Evolutionary conservation across 2,329 filamentous ascomycete genomes (phyloP), one percentile per base, ranked within the genome.

Genomic region (Trichoderma guizhouense): DNA sequence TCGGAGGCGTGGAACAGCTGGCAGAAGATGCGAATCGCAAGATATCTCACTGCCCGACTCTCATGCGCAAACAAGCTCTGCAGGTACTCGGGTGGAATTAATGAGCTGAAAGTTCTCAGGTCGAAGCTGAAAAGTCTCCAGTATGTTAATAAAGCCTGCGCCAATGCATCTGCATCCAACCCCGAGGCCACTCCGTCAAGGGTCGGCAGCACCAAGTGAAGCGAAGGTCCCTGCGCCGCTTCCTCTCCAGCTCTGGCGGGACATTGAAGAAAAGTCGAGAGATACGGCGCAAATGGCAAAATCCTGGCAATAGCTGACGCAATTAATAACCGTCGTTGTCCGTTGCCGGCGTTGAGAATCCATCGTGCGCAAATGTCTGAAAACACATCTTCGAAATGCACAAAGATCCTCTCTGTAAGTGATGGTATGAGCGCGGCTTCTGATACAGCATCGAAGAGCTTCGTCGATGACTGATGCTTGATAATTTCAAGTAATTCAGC

Each of bases 51-150:
- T 18, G 88, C 83, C 72, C 82, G 83, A 75, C 87, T 85, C 61
- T 82, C 77, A 79, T 91, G 88, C 66, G 85, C 83, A 76, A 97
- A 92, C 14, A 97, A 84, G 34, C 82, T 82, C 81, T 94, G 90
- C 57, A 97, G 85, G 74, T 88, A 87, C 61, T 89, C 86, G 1
- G 92, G 90, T 43, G 89, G 88, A 39, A 94, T 86, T 76, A 90
- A 84, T 72, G 83, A 83, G 11, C 88, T 87, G 78, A 95, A 97
- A 5, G 86, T 87, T 57, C 87, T 85, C 75, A 88, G 86, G 79
- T 98, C 91, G 78, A 93, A 93, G 77, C 89, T 92, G 73, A 97
- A 84, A 21, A 98, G 86, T 75, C 96, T 89, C 84, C 94, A 97
- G 51, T 91, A 82, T 47, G 93, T 76, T 57, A 83, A 67, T 12